Evolutionary conservation across 768 basidiomycete species (phyloP), one percentile per base, ranked within the genome.

Genomic region (Tylopilus intermedius): DNA sequence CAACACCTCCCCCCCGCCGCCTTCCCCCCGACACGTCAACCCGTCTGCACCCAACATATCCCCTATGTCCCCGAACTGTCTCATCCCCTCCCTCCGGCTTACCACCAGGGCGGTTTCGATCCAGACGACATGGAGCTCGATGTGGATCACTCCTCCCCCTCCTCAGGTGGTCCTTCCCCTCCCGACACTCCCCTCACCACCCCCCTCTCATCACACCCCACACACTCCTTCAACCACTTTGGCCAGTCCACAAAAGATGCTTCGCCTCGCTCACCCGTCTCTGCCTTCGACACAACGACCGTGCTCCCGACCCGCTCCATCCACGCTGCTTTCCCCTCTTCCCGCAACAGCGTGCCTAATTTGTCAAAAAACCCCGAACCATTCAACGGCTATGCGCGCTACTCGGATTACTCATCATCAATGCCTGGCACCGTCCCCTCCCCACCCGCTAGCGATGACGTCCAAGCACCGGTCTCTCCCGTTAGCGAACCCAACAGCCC

Each of bases 41-140:
- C 55, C 8, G 27, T 53, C 72, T 78, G 22, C 68, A 68, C 51
- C 42, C 68, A 48, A 62, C 71, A 65, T 51, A 61, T 41, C 29
- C 37, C 67, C n/a, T 67, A 72, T 49, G 44, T 61, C 45, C 65
- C 63, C 22, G 66, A 68, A n/a, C 43, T 44, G 0, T 51, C 40
- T 14, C 66, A 56, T 26, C 54, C 67, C 11, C 66, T 67, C 52
- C 67, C 69, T 14, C 47, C 70, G 1, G 47, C 57, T 13, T 69
- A 72, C n/a, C 64, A 67, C 15, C 68, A 68, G 9, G 71, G 69
- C 9, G 67, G 67, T 0, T 86, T 86, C 59, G 88, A 89, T 63
- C 74, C 84, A 0, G 87, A 88, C 65, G 88, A 90, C 60, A 90
- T 90, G 87, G 88, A 90, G 59, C 76, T 89, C 21, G 87, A 88